A percentile compares a stretch with the other conserved stretches of the same genome.
Conservation (phyloP, 352 stramenopile species). For the Globisporangium orthogonon region DNA sequence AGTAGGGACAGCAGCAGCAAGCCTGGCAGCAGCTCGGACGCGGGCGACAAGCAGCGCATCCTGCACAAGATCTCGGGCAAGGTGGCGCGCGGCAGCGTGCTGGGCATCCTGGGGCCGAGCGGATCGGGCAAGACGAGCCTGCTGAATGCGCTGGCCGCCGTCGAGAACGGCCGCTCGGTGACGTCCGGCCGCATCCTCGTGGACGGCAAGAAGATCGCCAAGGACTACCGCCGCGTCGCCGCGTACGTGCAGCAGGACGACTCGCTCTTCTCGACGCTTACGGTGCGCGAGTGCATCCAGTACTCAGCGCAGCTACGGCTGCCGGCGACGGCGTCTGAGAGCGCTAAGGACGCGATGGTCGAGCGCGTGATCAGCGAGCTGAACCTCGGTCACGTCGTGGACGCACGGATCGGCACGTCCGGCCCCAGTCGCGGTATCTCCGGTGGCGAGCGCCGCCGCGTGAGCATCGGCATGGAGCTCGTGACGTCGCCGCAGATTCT, state of each 20-base stretch:
- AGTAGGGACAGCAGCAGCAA: background rate
- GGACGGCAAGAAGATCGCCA: constrained; percentile 44
- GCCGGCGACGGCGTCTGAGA: constrained; percentile 33
- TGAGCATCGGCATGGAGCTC: constrained; percentile 92
- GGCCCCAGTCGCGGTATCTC: constrained; percentile 82
- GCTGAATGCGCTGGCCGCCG: constrained; percentile 65
- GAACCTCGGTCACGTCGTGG: constrained; percentile 57
- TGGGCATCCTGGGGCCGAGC: constrained; percentile 67
- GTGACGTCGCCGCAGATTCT: constrained; percentile 85
- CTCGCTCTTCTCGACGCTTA: constrained; percentile 72
- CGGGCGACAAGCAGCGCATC: constrained; percentile 27
- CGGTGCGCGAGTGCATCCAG: constrained; percentile 76
- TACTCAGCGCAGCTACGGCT: constrained; percentile 81
- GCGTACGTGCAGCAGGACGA: constrained; percentile 89
- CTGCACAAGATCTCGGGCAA: constrained; percentile 53
- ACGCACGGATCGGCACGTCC: constrained; percentile 48
- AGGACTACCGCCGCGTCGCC: constrained; percentile 64
- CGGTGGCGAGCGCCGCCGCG: constrained; percentile 89
- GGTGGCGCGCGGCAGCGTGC: constrained; percentile 47
- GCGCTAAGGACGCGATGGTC: constrained; percentile 61
- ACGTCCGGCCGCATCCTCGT: constrained; percentile 56
- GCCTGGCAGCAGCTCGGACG: constrained; percentile 1
- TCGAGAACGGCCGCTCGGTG: constrained; percentile 53
- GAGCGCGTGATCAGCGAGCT: constrained; percentile 63
- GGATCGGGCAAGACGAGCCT: constrained; percentile 83